Evolutionary conservation across 2,329 filamentous ascomycete species (phyloP).

Genomic region (Juglanconis sp.): DNA sequence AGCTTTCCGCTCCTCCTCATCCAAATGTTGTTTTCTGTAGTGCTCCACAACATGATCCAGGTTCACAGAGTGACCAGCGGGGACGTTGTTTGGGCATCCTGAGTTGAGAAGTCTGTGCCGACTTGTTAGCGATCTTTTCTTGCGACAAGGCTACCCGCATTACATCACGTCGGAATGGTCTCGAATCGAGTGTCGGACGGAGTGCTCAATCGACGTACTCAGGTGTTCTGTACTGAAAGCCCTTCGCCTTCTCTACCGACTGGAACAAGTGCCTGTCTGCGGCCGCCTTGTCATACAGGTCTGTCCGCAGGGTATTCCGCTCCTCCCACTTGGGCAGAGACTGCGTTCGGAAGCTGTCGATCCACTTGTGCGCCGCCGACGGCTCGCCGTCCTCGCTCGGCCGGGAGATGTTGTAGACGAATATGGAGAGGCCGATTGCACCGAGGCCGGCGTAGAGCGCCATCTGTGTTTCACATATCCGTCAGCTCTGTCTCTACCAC

Average conservation of each 20-base stretch:
- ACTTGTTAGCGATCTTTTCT: neutral
- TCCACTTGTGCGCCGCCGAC: conserved; percentile 43
- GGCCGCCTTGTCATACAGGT: conserved; percentile 52
- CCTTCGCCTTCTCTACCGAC: conserved; percentile 41
- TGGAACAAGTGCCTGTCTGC: conserved; percentile 55
- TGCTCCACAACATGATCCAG: conserved; percentile 56
- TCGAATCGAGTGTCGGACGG: neutral
- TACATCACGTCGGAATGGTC: neutral
- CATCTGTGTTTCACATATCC: conserved; percentile 32
- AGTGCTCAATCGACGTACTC: conserved; percentile 44
- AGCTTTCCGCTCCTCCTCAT: conserved; percentile 54
- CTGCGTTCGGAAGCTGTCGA: conserved; percentile 42
- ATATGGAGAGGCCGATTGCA: conserved; percentile 40
- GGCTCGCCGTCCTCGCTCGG: conserved; percentile 48
- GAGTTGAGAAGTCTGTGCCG: conserved; percentile 44
- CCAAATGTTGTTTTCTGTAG: conserved; percentile 52
- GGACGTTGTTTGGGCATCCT: conserved; percentile 51
- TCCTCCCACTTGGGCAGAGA: conserved; percentile 48
- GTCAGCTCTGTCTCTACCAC: neutral
- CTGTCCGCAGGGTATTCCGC: conserved; percentile 51
- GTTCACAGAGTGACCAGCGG: conserved; percentile 52
- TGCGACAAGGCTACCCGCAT: neutral
- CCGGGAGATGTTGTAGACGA: conserved; percentile 49
- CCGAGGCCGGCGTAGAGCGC: conserved; percentile 46
- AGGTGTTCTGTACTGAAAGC: conserved; percentile 52